Evolutionary conservation across 2,329 filamentous ascomycete species (phyloP).

Genomic region (Penicillium italicum): DNA sequence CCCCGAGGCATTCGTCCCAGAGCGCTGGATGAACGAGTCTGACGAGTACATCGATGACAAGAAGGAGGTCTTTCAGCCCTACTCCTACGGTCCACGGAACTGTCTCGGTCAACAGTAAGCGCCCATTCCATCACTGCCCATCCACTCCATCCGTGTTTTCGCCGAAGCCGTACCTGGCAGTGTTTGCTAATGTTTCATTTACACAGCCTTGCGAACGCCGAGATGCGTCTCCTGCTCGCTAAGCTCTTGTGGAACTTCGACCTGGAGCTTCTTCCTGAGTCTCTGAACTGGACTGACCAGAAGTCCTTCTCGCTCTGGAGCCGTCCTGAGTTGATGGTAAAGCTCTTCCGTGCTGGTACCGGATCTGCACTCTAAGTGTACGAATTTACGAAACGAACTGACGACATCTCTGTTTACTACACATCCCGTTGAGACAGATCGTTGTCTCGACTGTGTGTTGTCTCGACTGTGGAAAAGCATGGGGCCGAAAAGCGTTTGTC

Average conservation of each 20-base stretch:
- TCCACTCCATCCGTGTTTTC: neutral
- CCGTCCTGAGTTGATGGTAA: conserved; percentile 34
- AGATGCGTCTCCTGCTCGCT: conserved; percentile 42
- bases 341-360: conserved; percentile 14
- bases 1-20: conserved; percentile 25
- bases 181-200: neutral
- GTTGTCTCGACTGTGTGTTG: neutral
- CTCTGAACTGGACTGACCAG: conserved; percentile 28
- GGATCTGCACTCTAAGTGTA: neutral
- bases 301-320: conserved; percentile 38
- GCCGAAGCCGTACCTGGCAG: neutral
- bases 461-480: neutral
- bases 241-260: conserved; percentile 41
- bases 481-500: neutral
- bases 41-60: conserved; percentile 30
- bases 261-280: conserved; percentile 33
- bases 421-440: neutral
- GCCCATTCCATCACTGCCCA: neutral
- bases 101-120: conserved; percentile 30
- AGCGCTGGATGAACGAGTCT: conserved; percentile 30
- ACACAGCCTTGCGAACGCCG: conserved; percentile 33
- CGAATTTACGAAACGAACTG: neutral
- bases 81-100: conserved; percentile 28
- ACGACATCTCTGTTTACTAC: neutral
- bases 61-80: conserved; percentile 30